A percentile compares a stretch with the other conserved stretches of the same genome.
Evolutionary conservation across 148 eudicot species (phyloP).

Genomic region (Rhododendron kiyosumense): DNA sequence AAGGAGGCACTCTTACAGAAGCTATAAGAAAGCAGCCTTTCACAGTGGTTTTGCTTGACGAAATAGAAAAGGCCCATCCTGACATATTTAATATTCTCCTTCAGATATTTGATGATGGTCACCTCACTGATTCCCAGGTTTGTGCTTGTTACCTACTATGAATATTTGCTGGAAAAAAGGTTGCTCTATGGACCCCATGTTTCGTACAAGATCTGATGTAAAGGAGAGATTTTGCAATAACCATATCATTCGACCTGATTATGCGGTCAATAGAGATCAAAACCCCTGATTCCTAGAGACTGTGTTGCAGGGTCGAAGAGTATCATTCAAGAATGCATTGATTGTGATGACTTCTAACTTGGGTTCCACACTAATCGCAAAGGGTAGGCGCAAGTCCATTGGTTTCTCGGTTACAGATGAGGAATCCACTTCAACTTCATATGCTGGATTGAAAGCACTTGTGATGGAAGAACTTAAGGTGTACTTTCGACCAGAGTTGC

Average conservation of each 20-base stretch:
- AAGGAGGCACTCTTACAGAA: constrained; percentile 58
- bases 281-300: constrained; percentile 1
- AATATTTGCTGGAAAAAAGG: not conserved
- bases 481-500: constrained; percentile 58
- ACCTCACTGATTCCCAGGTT: constrained; percentile 65
- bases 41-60: constrained; percentile 51
- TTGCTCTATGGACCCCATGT: not conserved
- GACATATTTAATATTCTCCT: constrained; percentile 59
- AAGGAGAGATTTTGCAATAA: not conserved
- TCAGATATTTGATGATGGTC: constrained; percentile 60
- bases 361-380: constrained; percentile 48
- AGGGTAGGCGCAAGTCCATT: constrained; percentile 40
- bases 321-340: constrained; percentile 55
- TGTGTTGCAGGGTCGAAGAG: constrained; percentile 45
- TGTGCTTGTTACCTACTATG: not conserved
- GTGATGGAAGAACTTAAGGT: constrained; percentile 51
- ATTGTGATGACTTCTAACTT: constrained; percentile 58
- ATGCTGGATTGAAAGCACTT: constrained; percentile 47
- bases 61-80: constrained; percentile 61
- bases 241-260: not conserved
- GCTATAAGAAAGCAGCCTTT: constrained; percentile 50
- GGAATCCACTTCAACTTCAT: constrained; percentile 26
- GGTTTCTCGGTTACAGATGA: constrained; percentile 36
- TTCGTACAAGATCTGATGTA: not conserved
- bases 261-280: not conserved